Evolutionary conservation across 805 yeast genomes (phyloP).

Genomic region (Blastobotrys attinorum): DNA sequence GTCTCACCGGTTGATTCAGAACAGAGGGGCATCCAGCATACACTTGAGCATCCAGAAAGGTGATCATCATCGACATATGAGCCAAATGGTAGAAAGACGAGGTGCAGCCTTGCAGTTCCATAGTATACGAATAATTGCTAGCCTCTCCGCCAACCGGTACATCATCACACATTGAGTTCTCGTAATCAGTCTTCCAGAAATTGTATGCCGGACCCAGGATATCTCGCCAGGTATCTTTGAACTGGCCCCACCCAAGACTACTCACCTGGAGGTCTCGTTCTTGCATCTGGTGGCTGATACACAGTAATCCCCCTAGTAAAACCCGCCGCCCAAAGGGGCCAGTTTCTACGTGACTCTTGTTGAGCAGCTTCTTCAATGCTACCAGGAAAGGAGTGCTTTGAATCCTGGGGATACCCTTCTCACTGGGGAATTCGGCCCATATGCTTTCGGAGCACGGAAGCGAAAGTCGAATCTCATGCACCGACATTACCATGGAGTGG

Average conservation of each 20-base stretch:
- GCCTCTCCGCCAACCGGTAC: neutral
- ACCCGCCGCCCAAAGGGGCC: conserved; percentile 58
- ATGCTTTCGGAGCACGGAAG: conserved; percentile 54
- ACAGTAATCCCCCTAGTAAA: conserved; percentile 54
- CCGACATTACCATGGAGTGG: conserved; percentile 49
- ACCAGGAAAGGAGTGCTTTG: conserved; percentile 37
- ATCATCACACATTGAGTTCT: conserved; percentile 1
- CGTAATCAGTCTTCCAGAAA: conserved; percentile 38
- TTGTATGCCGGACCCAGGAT: conserved; percentile 60
- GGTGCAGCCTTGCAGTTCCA: conserved; percentile 38
- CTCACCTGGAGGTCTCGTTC: conserved; percentile 56
- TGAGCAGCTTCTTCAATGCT: conserved; percentile 49
- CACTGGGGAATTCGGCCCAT: conserved; percentile 37
- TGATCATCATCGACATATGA: conserved; percentile 61
- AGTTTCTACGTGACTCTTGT: conserved; percentile 39
- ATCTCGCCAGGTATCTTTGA: conserved; percentile 57
- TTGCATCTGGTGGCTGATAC: conserved; percentile 63
- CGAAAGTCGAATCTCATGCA: conserved; percentile 49
- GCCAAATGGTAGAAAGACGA: conserved; percentile 66
- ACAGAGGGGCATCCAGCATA: conserved; percentile 78
- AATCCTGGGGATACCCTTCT: conserved; percentile 10
- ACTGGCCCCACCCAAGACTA: conserved; percentile 34
- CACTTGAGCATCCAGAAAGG: conserved; percentile 71
- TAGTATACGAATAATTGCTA: conserved; percentile 2
- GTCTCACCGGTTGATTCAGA: conserved; percentile 57